Evolutionary conservation across 139 green algal genomes (phyloP), one percentile per base, ranked within the genome.

Genomic region (Coccomyxa sp.): DNA sequence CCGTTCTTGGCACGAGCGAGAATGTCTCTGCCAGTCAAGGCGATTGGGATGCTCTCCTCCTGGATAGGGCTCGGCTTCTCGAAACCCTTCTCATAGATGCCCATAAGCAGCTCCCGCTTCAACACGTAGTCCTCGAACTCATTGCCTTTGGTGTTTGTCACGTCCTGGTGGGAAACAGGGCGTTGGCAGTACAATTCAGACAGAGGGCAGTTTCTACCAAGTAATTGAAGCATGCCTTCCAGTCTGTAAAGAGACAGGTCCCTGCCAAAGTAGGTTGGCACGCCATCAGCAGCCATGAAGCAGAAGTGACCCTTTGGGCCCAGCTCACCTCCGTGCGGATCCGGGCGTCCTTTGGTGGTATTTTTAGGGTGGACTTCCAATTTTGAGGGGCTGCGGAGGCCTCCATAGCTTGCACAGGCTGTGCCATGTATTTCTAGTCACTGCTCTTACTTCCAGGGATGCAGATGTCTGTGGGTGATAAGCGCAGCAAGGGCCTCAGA

Each of bases 21-120:
- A 84, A 99, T 98, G 89, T 99, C 97, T 27, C 97, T 87, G 10
- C 97, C 97, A 0, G 95, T 97, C 45, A 99, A 88, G 18, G 97
- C 97, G 82, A 99, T 99, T 21, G 97, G 97, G 77, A 99, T 99
- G 87, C 87, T 95, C 88, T 99, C 97, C 84, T 99, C 96, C 84
- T 97, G 95, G 81, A 98, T 98, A 38, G 95, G 95, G 38, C 88
- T 95, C n/a, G 95, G 95, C 83, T 92, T 92, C 83, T 99, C 96
- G 85, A 99, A 99, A 28, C 96, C 96, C 84, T 99, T 99, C 90
- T 99, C 97, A 86, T 99, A 99, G 87, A 99, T 99, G 79, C 97
- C 97, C 96, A 98, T 98, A 14, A 99, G 92, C 76, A 99, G 93
- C 84, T 97, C 94, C 63, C 97, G 87, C 87, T 99, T 99, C 58